These are phyloP conservation scores for Arthrobotrys entomopaga DNA, from an alignment of 2,329 filamentous ascomycete species.

Conservation along the genomic window DNA sequence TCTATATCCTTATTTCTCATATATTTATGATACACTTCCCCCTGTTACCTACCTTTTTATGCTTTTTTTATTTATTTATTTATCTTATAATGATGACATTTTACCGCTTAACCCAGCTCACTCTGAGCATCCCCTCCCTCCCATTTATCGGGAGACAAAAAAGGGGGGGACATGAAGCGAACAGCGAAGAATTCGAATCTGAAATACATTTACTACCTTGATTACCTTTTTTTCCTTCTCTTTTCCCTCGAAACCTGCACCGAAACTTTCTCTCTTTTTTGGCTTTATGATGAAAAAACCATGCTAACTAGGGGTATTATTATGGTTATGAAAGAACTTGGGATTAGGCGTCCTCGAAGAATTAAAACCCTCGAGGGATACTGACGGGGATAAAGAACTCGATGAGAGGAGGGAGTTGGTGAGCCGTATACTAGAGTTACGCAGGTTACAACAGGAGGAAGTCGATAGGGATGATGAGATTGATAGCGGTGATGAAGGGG, in stretches of 20 bases:
- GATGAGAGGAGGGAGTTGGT: slow-evolving; percentile 37
- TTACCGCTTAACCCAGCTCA: slow-evolving; percentile 56
- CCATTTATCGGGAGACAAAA: slow-evolving; percentile 8
- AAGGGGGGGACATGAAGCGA: slow-evolving; percentile 47
- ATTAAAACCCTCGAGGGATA: slow-evolving; percentile 58
- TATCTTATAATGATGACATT: slow-evolving; percentile 47
- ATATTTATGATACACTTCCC: background rate
- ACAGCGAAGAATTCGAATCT: slow-evolving; percentile 55
- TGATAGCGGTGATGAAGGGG: slow-evolving; percentile 4
- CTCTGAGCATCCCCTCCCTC: slow-evolving; percentile 48
- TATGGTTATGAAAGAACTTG: slow-evolving; percentile 60
- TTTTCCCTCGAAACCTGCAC: too few relatives aligned
- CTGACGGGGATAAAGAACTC: slow-evolving; percentile 21
- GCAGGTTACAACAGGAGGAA: slow-evolving; percentile 12
- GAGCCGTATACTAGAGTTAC: slow-evolving; percentile 32
- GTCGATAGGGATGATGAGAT: slow-evolving; percentile 2
- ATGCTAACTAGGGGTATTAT: slow-evolving; percentile 15
- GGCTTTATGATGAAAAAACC: too few relatives aligned
- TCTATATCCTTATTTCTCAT: too few relatives aligned
- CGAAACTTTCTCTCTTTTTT: too few relatives aligned
- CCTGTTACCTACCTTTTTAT: background rate
- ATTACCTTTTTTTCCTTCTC: background rate
- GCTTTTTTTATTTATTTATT: background rate
- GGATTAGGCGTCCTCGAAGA: slow-evolving; percentile 65
- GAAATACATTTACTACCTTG: slow-evolving; percentile 15